Evolutionary conservation across 208 protist species (phyloP).

Genomic region (Trypanosoma melophagium): DNA sequence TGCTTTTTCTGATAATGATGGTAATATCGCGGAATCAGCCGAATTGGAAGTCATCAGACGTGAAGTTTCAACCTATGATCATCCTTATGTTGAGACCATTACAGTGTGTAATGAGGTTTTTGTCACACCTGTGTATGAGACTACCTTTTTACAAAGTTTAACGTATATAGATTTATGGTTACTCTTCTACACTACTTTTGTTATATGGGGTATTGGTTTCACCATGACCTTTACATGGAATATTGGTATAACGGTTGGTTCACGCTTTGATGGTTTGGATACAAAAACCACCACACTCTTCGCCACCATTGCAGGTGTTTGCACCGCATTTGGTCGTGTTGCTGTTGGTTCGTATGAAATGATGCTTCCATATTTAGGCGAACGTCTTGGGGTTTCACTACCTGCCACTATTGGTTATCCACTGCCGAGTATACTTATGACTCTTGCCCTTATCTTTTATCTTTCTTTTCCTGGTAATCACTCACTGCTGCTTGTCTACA

Average conservation of each 20-base stretch:
- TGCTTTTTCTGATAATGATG: not conserved
- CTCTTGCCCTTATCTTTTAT: slow-evolving; percentile 44
- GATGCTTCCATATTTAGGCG: not conserved
- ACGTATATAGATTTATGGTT: slow-evolving; percentile 57
- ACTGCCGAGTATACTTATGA: slow-evolving; percentile 27
- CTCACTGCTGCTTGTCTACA: slow-evolving; percentile 36
- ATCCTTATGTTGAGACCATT: slow-evolving; percentile 44
- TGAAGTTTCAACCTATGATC: slow-evolving; percentile 34
- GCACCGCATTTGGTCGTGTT: slow-evolving; percentile 41
- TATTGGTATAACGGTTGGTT: slow-evolving; percentile 43
- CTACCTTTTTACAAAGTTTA: slow-evolving; percentile 44
- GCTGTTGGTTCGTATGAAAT: slow-evolving; percentile 43
- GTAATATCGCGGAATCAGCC: not conserved
- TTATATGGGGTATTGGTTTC: slow-evolving; percentile 53
- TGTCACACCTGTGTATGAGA: slow-evolving; percentile 52
- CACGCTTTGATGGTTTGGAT: slow-evolving; percentile 30
- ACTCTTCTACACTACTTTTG: slow-evolving; percentile 44
- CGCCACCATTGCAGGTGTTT: slow-evolving; percentile 43
- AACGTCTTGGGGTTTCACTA: not conserved
- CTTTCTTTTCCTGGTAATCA: slow-evolving; percentile 41
- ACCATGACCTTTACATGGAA: slow-evolving; percentile 52
- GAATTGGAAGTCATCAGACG: slow-evolving; percentile 5
- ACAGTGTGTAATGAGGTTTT: slow-evolving; percentile 54
- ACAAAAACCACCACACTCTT: slow-evolving; percentile 57
- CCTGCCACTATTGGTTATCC: slow-evolving; percentile 9